Conservation (phyloP, 306 rosid species). For the Cercis canadensis region DNA sequence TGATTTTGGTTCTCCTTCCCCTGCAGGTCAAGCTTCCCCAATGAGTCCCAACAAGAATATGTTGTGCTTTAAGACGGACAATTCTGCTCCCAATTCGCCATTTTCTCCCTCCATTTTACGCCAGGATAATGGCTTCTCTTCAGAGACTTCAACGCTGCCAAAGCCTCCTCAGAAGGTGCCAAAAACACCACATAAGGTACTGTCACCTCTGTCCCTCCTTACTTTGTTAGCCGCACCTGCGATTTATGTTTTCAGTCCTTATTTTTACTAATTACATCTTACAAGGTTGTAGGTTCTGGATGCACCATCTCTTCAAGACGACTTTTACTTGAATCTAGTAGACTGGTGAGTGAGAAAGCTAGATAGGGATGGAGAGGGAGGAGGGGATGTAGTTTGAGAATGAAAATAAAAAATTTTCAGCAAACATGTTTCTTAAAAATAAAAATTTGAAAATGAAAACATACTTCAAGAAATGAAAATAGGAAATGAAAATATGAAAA, state of each 20-base stretch:
- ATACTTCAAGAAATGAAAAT: no score
- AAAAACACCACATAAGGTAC: slow-evolving; percentile 94
- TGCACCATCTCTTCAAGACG: slow-evolving; percentile 99
- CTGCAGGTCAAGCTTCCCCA: slow-evolving; percentile 71
- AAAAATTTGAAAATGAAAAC: no score
- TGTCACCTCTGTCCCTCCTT: neutral
- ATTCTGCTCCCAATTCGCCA: slow-evolving; percentile 75
- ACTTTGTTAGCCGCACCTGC: neutral
- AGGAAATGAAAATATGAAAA: no score
- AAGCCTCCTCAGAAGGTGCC: slow-evolving; percentile 96
- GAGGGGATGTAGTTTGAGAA: no score
- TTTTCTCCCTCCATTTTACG: slow-evolving; percentile 79
- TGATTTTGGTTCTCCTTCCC: slow-evolving; percentile 83
- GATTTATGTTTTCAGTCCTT: no score
- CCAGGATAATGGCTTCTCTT: slow-evolving; percentile 53
- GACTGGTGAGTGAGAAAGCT: no score
- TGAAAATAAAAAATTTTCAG: no score
- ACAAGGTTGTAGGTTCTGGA: slow-evolving; percentile 77
- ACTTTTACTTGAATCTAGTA: slow-evolving; percentile 95
- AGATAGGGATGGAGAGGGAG: no score
- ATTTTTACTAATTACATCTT: neutral
- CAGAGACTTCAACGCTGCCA: slow-evolving; percentile 79
- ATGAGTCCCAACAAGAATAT: slow-evolving; percentile 93
- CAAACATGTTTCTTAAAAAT: no score
- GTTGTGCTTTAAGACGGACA: slow-evolving; percentile 85